Base-by-base conservation (phyloP, 257 asterid species). In the Cordia subcordata region DNA sequence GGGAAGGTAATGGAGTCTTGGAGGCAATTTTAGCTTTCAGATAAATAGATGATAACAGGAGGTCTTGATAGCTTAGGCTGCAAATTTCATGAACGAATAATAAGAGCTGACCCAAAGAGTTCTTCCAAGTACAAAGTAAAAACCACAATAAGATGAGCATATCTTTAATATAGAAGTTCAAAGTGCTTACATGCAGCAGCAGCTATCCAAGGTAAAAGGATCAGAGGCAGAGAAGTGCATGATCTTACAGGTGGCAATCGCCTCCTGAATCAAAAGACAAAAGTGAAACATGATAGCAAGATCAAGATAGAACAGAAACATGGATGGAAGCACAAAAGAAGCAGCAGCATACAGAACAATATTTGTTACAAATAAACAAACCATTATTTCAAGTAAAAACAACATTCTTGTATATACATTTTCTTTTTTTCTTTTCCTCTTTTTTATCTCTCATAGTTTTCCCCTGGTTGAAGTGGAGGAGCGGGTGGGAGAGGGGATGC, bases 211-310 rank as follows among this genome's bases (percentile, higher is more conserved):
- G 96, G 96, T 77, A 85, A 67, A 55, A 88, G 78, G 64, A 81
- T 73, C 62, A 85, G 57, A 12, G 93, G 81, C 64, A 88, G 85
- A 67, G 77, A 72, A 61, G 73, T 55, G 64, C 72, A 72, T 35
- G 96, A 79, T 54, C 88, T 83, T 55, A 88, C 69, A 14, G 90
- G 93, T 57, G 96, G 88, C 66, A 88, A 75, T 50, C 82, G 88
- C 77, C 95, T 83, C 94, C 96, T 88, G 93, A 46, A 66, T 79
- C 46, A 57, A 74, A 64, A 66, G 55, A 66, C 9, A 12, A 53
- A 56, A 72, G 66, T 64, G 20, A 32, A 27, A 27, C 35, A 27
- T 6, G 6, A 1, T 6, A 27, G 35, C 35, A 27, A 3, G 35
- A 27, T 27, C 6, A 27, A 27, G 6, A 27, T 27, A 27, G 3